Percentiles rank a stretch among this genome's conserved stretches.
Conservation (phyloP, 2,329 filamentous ascomycete species). For the Verticillium nonalfalfae region DNA sequence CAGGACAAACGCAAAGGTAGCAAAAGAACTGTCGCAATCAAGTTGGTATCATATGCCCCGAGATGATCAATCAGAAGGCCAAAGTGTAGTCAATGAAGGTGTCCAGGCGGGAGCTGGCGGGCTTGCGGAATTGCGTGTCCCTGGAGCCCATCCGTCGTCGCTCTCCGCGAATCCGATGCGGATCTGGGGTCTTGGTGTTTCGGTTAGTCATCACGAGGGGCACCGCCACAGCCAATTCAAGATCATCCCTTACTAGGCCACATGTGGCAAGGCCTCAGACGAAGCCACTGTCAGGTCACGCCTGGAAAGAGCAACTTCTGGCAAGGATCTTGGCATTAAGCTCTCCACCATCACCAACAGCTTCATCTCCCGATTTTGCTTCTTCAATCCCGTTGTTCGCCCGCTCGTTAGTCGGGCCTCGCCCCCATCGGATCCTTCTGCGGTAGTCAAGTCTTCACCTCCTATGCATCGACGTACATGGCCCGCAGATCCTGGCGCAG, state of each 20-base stretch:
- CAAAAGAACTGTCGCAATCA: neutral
- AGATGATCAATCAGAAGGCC: neutral
- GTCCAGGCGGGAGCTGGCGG: neutral
- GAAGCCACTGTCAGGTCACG: neutral
- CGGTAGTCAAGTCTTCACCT: neutral
- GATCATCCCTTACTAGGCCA: neutral
- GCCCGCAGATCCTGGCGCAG: constrained; percentile 30
- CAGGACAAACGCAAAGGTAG: neutral
- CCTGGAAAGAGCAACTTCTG: neutral
- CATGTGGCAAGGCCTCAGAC: neutral
- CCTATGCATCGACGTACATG: constrained; percentile 13
- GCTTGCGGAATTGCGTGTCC: constrained; percentile 1
- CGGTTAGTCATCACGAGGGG: neutral
- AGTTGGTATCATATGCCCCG: neutral
- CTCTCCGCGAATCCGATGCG: neutral
- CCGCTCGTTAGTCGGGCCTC: neutral
- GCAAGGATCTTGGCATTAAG: neutral
- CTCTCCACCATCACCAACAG: neutral
- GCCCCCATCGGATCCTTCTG: neutral
- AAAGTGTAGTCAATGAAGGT: neutral
- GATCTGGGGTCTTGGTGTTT: neutral
- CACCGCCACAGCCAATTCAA: neutral
- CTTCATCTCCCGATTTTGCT: neutral
- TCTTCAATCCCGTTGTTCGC: neutral
- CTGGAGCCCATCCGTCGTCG: neutral